phyloP scores from a whole-genome alignment of 108 stramenopile species.

The Cyclostephanos invisitatus region DNA sequence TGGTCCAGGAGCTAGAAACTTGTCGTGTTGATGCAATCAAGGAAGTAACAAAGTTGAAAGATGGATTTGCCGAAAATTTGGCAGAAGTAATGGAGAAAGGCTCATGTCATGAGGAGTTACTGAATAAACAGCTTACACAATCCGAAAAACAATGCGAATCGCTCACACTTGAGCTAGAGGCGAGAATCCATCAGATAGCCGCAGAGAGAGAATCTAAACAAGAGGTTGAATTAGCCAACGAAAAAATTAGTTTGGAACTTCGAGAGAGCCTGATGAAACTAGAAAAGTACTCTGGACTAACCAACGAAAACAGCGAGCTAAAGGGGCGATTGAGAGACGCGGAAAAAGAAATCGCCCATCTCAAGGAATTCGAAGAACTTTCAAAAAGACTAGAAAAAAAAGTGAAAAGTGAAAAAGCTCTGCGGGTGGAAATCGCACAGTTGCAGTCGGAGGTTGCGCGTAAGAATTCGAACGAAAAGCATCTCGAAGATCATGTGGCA shows the following conservation, averaged over 20 bases:
- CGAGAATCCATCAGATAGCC: neutral
- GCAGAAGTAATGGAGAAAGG: conserved; percentile 3
- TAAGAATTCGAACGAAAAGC: conserved; percentile 40
- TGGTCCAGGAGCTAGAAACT: conserved; percentile 2
- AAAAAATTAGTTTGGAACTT: neutral
- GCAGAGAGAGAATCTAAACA: neutral
- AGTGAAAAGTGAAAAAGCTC: conserved; percentile 20
- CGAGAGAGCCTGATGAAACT: conserved; percentile 12
- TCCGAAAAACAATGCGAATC: neutral
- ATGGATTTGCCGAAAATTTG: neutral
- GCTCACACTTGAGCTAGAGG: neutral
- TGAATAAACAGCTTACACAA: neutral
- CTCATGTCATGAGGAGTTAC: neutral
- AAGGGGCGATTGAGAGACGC: conserved; percentile 2
- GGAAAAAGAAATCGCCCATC: neutral
- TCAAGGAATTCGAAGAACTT: conserved; percentile 12
- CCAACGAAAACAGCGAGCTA: neutral
- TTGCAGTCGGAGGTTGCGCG: conserved; percentile 26
- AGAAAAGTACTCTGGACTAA: neutral
- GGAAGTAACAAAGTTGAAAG: neutral
- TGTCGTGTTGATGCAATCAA: neutral
- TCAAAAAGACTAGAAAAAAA: conserved; percentile 18
- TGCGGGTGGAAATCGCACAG: conserved; percentile 39
- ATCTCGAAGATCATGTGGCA: conserved; percentile 35
- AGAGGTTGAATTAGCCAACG: neutral